Evolutionary conservation across 805 yeast genomes (phyloP).

Genomic region (Candida pini): DNA sequence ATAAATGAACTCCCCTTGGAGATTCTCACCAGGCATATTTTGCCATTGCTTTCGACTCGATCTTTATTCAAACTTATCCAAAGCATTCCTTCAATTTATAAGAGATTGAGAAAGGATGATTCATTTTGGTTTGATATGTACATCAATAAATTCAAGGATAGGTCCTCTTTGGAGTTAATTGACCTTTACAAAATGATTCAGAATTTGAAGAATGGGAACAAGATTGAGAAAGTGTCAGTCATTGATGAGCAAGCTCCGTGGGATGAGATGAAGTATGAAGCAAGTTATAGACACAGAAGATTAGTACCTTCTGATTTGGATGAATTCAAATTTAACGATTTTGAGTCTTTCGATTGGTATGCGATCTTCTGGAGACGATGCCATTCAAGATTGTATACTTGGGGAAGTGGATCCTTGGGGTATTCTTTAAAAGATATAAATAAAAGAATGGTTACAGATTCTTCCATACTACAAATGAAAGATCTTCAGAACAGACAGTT

Average conservation of each 20-base stretch:
- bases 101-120: no score
- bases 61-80: no score
- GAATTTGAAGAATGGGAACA: no score
- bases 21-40: no score
- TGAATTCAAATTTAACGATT: slow-evolving; percentile 3
- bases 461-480: no score
- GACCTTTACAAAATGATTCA: no score
- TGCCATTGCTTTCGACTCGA: no score
- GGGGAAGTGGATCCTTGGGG: slow-evolving; percentile 10
- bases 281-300: neutral
- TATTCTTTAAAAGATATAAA: slow-evolving; percentile 14
- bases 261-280: neutral
- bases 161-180: no score
- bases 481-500: neutral
- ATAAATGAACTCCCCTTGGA: no score
- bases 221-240: neutral
- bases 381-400: slow-evolving; percentile 5
- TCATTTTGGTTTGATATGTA: no score
- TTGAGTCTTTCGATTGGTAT: slow-evolving; percentile 5
- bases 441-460: neutral
- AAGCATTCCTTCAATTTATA: no score
- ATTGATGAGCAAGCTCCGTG: neutral
- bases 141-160: no score
- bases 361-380: slow-evolving; percentile 1
- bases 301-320: neutral